These are phyloP conservation scores for Pseudozyma sp. DNA, from an alignment of 1,284 basidiomycete genomes.

Conservation along the genomic window DNA sequence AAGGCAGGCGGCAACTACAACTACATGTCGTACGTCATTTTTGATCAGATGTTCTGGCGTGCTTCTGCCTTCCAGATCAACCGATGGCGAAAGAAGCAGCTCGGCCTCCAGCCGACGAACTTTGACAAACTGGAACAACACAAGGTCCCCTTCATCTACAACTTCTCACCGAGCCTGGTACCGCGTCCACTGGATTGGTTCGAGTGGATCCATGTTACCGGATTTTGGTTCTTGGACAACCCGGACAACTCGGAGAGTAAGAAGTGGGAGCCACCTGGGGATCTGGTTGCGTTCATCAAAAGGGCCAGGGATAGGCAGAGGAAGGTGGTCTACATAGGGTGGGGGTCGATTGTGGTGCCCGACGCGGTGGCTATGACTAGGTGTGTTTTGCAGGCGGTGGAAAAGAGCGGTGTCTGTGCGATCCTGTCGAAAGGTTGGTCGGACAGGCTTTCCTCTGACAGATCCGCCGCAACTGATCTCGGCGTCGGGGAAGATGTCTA, in stretches of 20 bases:
- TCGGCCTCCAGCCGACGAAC: slow-evolving; percentile 83
- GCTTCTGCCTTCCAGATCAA: slow-evolving; percentile 89
- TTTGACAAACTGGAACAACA: slow-evolving; percentile 94
- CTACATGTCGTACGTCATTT: slow-evolving; percentile 95
- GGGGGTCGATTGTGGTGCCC: slow-evolving; percentile 97
- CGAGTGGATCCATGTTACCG: slow-evolving; percentile 96
- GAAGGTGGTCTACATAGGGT: slow-evolving; percentile 97
- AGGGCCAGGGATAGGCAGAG: slow-evolving; percentile 78
- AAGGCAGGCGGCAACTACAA: slow-evolving; percentile 94
- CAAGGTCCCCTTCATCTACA: slow-evolving; percentile 97
- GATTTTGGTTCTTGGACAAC: slow-evolving; percentile 71
- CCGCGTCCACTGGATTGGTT: slow-evolving; percentile 85
- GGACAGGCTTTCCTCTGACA: slow-evolving; percentile 74
- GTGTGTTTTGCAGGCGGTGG: slow-evolving; percentile 87
- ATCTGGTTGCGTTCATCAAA: slow-evolving; percentile 84
- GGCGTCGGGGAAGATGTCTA: slow-evolving; percentile 77
- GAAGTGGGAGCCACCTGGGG: slow-evolving; percentile 84
- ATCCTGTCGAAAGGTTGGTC: slow-evolving; percentile 98
- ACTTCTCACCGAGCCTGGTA: slow-evolving; percentile 85
- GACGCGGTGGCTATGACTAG: slow-evolving; percentile 92
- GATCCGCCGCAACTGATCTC: slow-evolving; percentile 70
- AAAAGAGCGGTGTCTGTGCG: slow-evolving; percentile 82
- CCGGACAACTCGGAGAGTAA: slow-evolving; percentile 83
- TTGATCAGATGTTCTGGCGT: slow-evolving; percentile 98
- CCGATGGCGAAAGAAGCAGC: slow-evolving; percentile 83